Base-by-base conservation (phyloP, 2,329 filamentous ascomycete species). In the Penicillium sp. region DNA sequence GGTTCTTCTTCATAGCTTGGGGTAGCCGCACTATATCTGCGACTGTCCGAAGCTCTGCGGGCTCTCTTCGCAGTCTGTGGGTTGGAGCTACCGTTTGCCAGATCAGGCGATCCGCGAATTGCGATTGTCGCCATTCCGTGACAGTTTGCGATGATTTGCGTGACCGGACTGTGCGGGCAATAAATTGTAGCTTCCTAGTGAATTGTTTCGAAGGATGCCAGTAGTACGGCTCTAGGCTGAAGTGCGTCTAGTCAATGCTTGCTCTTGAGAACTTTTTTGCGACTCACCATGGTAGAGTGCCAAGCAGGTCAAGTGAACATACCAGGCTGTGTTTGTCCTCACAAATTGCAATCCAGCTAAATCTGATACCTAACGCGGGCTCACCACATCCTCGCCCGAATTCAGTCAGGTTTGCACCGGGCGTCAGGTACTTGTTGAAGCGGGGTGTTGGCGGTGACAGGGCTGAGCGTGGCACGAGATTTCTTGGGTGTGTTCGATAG, bases 61-160 rank as follows among this genome's bases (percentile, higher is more conserved):
- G 57, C 42, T 41, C 60, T 63, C 35, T 60, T 65, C 48, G 56
- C 41, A 28, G 38, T 45, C 12, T 57, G 55, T 25, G 55, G 49
- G 43, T 59, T 35, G 12, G 55, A 56, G 35, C 39, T 57, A n/a
- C 57, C 61, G 47, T 66, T 68, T 51, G 67, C 63, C 41, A 63
- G 60, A 28, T 68, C 64, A 11, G 67, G 60, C 31, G 63, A 63
- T 55, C 28, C 51, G 37, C 60, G 64, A 54, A 64, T 64, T 55
- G 60, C 51, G 14, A 39, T 41, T 14, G 63, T 52, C 5, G 62
- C 66, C 67, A 69, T 69, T 20, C 50, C 41, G 5, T 8, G 49
- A 10, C 12, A 14, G 15, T 45, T 2, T 41, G 43, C 25, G 28
- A 28, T 20, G 45, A 25, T 43, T 12, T 51, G 12, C 20, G 25